phyloP scores from a whole-genome alignment of 768 basidiomycete species.

The Termitomyces sp. region DNA sequence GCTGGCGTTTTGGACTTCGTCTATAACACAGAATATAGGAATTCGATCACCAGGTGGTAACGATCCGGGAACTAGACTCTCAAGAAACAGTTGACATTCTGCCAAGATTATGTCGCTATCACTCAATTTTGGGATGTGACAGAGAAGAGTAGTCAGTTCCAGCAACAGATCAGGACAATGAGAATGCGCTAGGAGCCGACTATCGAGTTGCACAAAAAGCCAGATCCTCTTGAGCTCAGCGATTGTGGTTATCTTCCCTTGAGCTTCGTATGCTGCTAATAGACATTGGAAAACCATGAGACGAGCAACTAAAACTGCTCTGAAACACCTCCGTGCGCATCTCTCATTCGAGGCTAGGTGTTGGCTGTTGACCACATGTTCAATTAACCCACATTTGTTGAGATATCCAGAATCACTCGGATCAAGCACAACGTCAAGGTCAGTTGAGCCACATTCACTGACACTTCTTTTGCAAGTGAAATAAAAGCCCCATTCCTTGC shows the following conservation, averaged over 20 bases:
- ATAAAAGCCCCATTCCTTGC: constrained; percentile 1
- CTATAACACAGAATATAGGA: constrained; percentile 2
- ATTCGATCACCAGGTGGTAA: background rate
- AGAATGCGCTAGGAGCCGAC: background rate
- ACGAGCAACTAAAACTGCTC: background rate
- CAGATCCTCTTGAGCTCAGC: background rate
- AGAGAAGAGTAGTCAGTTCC: background rate
- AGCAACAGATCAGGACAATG: background rate
- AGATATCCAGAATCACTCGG: too few relatives aligned
- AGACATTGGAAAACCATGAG: background rate
- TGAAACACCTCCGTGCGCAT: background rate
- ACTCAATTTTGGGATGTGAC: background rate
- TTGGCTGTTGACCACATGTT: background rate
- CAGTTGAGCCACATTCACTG: constrained; percentile 4
- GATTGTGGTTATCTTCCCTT: background rate
- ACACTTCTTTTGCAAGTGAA: background rate
- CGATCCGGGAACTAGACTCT: background rate
- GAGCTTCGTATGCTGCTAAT: background rate
- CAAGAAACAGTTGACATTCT: background rate
- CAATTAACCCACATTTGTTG: background rate
- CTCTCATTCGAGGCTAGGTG: background rate
- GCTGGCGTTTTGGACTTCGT: background rate
- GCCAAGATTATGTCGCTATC: background rate
- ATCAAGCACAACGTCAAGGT: background rate
- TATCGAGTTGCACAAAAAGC: background rate